Evolutionary conservation across 176 grass and related monocot species (phyloP).

Genomic region (Echinochloa phyllopogon): DNA sequence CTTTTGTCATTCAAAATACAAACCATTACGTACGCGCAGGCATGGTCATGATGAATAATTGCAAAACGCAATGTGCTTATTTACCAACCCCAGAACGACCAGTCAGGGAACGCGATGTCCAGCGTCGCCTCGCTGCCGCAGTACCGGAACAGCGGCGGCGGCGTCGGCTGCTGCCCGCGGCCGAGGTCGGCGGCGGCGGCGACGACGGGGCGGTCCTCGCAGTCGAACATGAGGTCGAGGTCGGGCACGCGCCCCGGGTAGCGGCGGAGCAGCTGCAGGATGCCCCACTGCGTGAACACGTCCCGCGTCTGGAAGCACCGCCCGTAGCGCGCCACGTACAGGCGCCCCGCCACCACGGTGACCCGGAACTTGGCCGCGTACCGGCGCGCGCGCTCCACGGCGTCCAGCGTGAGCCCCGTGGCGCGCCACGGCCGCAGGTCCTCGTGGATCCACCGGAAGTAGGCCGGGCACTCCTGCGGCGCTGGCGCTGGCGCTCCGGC

Average conservation of each 20-base stretch:
- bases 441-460: slow-evolving; percentile 79
- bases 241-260: slow-evolving; percentile 59
- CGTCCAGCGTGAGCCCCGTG: slow-evolving; percentile 48
- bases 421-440: slow-evolving; percentile 64
- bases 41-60: not conserved
- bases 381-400: slow-evolving; percentile 42
- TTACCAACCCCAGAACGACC: slow-evolving; percentile 83
- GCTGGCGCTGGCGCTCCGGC: not conserved
- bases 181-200: not conserved
- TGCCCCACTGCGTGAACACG: slow-evolving; percentile 60
- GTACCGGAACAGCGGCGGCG: slow-evolving; percentile 60
- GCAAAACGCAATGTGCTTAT: not conserved
- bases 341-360: slow-evolving; percentile 39
- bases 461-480: slow-evolving; percentile 44
- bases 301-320: slow-evolving; percentile 54
- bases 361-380: slow-evolving; percentile 55
- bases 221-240: slow-evolving; percentile 72
- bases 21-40: not conserved
- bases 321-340: slow-evolving; percentile 50
- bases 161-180: not conserved
- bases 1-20: not conserved
- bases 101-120: slow-evolving; percentile 74
- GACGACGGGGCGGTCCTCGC: slow-evolving; percentile 56
- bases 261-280: slow-evolving; percentile 71
- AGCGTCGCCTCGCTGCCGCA: slow-evolving; percentile 53